A percentile compares a stretch with the other conserved stretches of the same genome.
These are phyloP conservation scores for Lanmaoa rubissima DNA, from an alignment of 768 basidiomycete species.

Conservation along the genomic window DNA sequence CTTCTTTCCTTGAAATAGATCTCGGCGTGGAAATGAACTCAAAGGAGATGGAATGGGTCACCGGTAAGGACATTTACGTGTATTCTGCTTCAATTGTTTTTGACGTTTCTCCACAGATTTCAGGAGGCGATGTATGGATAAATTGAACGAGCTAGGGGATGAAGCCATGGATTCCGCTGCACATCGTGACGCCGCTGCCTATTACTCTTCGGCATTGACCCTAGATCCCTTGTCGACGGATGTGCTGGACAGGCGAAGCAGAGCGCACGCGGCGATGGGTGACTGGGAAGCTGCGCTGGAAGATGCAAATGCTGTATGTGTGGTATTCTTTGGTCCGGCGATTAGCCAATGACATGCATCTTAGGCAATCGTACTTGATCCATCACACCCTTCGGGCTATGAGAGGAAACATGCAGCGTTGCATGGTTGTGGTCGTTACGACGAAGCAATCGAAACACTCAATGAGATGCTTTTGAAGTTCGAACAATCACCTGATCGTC, in stretches of 20 bases:
- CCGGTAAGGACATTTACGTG: neutral
- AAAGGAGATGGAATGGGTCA: constrained; percentile 2
- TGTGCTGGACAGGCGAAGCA: constrained; percentile 14
- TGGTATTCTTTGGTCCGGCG: neutral
- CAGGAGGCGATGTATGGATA: constrained; percentile 3
- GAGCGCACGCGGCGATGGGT: neutral
- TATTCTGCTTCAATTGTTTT: neutral
- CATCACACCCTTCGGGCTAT: constrained; percentile 7
- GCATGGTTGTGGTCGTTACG: constrained; percentile 11
- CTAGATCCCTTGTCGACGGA: constrained; percentile 1
- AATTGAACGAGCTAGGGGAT: constrained; percentile 10
- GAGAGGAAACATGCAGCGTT: constrained; percentile 13
- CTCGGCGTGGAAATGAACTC: neutral
- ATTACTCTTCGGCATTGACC: constrained; percentile 8
- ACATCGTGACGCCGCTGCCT: constrained; percentile 3
- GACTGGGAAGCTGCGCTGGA: constrained; percentile 3
- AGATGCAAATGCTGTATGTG: constrained; percentile 13
- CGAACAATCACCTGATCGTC: neutral
- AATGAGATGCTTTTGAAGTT: constrained; percentile 4
- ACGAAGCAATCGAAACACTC: constrained; percentile 16
- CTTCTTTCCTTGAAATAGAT: constrained; percentile 2
- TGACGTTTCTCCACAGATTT: constrained; percentile 5
- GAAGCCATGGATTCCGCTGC: constrained; percentile 1
- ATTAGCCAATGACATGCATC: neutral
- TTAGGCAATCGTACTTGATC: constrained; percentile 15